Conservation (phyloP, 2,329 filamentous ascomycete genomes). For the Ophiostoma novo-ulmi region DNA sequence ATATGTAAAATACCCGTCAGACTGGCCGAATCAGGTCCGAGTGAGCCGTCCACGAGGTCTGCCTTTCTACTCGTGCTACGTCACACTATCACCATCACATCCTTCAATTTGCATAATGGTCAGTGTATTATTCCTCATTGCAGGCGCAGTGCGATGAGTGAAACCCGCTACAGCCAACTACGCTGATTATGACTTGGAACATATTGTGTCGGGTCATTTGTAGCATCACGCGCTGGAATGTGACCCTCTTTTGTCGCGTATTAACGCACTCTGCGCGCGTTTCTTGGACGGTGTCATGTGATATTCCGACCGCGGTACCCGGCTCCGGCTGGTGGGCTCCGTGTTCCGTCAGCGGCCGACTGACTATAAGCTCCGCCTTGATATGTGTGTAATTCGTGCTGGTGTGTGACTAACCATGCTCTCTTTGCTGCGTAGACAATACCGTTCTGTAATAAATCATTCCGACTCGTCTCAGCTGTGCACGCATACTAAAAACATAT, state of each 20-base stretch:
- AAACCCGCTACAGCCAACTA: background rate
- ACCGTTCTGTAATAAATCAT: background rate
- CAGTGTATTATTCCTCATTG: too few species aligned
- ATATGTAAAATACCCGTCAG: background rate
- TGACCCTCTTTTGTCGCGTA: background rate
- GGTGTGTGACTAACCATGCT: background rate
- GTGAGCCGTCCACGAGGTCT: background rate
- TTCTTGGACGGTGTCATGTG: background rate
- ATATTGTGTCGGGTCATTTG: background rate
- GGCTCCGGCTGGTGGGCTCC: background rate
- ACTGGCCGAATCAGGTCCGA: background rate
- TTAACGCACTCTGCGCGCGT: background rate
- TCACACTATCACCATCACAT: background rate
- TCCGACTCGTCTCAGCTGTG: background rate
- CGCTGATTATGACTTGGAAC: background rate
- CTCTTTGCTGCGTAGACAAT: background rate
- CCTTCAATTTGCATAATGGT: too few species aligned
- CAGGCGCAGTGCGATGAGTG: background rate
- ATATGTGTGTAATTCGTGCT: background rate
- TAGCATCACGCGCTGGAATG: conserved; percentile 6
- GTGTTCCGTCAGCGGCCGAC: background rate
- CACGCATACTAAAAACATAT: background rate
- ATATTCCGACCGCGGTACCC: background rate
- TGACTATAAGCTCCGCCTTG: background rate
- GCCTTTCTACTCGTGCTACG: background rate